Base-by-base conservation (phyloP, 1,284 basidiomycete species). In the Rhodotorula mucilaginosa region DNA sequence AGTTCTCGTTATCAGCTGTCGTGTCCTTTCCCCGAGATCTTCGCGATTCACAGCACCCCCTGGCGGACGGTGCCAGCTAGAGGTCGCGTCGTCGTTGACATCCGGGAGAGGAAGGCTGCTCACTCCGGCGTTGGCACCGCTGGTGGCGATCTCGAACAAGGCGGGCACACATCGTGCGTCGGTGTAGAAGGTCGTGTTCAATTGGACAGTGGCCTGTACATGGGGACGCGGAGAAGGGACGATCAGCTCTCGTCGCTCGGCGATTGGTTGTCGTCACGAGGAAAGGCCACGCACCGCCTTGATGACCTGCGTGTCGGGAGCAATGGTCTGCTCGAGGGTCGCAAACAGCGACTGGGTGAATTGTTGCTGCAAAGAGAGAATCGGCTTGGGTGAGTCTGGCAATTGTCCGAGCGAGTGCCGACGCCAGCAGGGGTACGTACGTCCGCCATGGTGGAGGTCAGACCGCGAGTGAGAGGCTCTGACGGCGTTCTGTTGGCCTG, bases 101-200 rank as follows among this genome's bases (percentile, higher is more conserved):
- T 68, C 79, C 76, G 15, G 77, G 51, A 79, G 77, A 44, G 21
- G 44, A 46, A 31, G 29, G 5, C 16, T 16, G 79, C 83, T 77
- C 65, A 85, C 84, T 78, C 82, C 82, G 56, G 80, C 83, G 79
- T 95, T 91, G 26, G 90, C 90, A 46, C 91, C 91, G 79, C 87
- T 90, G 48, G 91, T 89, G 67, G 95, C 86, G 80, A 98, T 92
- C 80, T 89, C 89, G 74, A 93, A 92, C 52, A 99, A 87, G 44
- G 92, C 93, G 64, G 95, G 88, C 73, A 99, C 93, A 80, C 93
- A 97, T 83, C 87, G 84, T 23, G 93, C 87, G 80, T 89, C 88
- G 84, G 93, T 95, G 87, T 93, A 97, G 84, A 88, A 97, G 67
- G 93, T 89, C 75, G 88, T 88, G 82, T 95, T 96, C 69, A 99